A percentile compares a stretch with the other conserved stretches of the same genome.
Evolutionary conservation across 1,284 basidiomycete genomes (phyloP).

Genomic region (Mycosarcoma maydis): DNA sequence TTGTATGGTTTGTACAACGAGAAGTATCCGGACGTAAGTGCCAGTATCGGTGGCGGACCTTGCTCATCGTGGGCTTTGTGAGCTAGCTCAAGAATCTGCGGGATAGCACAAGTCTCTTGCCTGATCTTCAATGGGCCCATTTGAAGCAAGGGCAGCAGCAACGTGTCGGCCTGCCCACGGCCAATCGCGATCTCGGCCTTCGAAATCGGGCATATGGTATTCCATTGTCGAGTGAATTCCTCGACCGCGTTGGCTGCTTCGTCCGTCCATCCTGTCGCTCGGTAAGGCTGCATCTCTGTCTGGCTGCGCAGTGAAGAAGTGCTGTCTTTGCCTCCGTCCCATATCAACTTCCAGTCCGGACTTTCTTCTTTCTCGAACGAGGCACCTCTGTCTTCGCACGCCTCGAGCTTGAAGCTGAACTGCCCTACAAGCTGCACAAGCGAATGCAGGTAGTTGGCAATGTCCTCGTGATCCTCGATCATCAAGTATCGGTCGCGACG

Average conservation of each 20-base stretch:
- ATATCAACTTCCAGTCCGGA: conserved; percentile 40
- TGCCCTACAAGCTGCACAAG: conserved; percentile 77
- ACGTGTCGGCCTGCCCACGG: conserved; percentile 27
- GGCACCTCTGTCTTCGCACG: not conserved
- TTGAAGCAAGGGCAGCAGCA: conserved; percentile 67
- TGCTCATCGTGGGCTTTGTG: not conserved
- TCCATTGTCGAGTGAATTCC: conserved; percentile 50
- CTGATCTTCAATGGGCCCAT: conserved; percentile 67
- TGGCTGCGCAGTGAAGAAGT: not conserved
- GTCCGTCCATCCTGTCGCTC: conserved; percentile 36
- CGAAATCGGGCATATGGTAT: not conserved
- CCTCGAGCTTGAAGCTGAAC: conserved; percentile 75
- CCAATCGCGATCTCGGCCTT: not conserved
- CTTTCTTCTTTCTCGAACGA: not conserved
- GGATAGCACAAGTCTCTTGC: conserved; percentile 66
- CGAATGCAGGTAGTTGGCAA: conserved; percentile 84
- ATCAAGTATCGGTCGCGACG: conserved; percentile 93
- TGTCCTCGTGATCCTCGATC: conserved; percentile 73
- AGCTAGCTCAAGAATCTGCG: conserved; percentile 35
- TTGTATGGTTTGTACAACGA: conserved; percentile 82
- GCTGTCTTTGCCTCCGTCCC: conserved; percentile 57
- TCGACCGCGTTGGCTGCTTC: conserved; percentile 26
- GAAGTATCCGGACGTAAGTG: conserved; percentile 89
- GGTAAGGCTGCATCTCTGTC: not conserved
- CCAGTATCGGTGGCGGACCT: conserved; percentile 27